Evolutionary conservation across 805 yeast species (phyloP).

Genomic region (Nakazawaea ishiwadae): DNA sequence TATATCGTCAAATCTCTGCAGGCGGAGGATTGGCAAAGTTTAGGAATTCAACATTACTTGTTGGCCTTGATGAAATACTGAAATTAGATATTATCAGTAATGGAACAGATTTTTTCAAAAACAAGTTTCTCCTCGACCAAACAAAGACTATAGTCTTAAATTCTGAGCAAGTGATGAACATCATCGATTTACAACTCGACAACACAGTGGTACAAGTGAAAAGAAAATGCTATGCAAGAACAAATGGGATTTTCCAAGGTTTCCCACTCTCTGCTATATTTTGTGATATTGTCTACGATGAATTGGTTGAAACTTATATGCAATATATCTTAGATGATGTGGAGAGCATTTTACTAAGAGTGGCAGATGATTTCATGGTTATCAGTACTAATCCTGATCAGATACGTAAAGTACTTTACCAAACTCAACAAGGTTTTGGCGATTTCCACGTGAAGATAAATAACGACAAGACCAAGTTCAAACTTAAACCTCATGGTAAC

Average conservation of each 20-base stretch:
- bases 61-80: constrained; percentile 14
- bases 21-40: constrained; percentile 14
- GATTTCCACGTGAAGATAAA: constrained; percentile 39
- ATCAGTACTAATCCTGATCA: constrained; percentile 39
- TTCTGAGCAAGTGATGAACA: constrained; percentile 37
- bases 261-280: constrained; percentile 68
- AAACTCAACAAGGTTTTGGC: constrained; percentile 32
- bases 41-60: constrained; percentile 11
- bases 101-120: constrained; percentile 2
- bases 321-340: constrained; percentile 18
- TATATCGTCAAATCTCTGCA: constrained; percentile 7
- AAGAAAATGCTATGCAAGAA: constrained; percentile 38
- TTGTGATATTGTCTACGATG: constrained; percentile 70
- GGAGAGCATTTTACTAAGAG: constrained; percentile 43
- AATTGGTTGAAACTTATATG: constrained; percentile 40
- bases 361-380: constrained; percentile 86
- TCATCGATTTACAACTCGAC: constrained; percentile 49
- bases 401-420: constrained; percentile 25
- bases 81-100: constrained; percentile 17
- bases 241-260: constrained; percentile 81
- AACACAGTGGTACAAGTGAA: constrained; percentile 40
- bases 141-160: constrained; percentile 30
- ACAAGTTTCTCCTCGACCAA: constrained; percentile 26
- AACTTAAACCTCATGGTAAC: constrained; percentile 10
- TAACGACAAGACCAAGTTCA: constrained; percentile 30